These are phyloP conservation scores for Colletotrichum nymphaeae DNA, from an alignment of 2,329 filamentous ascomycete genomes.

Conservation along the genomic window DNA sequence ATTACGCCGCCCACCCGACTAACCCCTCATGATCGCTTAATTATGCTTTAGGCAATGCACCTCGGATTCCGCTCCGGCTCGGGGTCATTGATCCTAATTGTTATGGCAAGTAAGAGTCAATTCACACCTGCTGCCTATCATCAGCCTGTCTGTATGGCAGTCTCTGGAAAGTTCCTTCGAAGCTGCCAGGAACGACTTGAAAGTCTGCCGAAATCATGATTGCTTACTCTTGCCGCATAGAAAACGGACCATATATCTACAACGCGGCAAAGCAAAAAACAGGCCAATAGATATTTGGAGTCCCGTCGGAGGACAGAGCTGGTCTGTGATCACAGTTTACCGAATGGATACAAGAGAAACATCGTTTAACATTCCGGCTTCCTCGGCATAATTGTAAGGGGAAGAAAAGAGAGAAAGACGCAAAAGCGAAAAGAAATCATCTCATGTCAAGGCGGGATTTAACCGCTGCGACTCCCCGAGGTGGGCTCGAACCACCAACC, in stretches of 20 bases:
- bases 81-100: not conserved
- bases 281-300: too few species aligned
- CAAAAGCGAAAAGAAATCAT: not conserved
- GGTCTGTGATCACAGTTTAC: too few species aligned
- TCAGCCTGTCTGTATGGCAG: not conserved
- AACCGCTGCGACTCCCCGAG: slow-evolving; percentile 27
- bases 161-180: not conserved
- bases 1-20: not conserved
- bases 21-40: not conserved
- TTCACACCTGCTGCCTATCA: not conserved
- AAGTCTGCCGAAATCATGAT: not conserved
- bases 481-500: slow-evolving; percentile 36
- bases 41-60: not conserved
- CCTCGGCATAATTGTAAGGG: too few species aligned
- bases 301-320: too few species aligned
- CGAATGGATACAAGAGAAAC: too few species aligned
- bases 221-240: too few species aligned
- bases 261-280: too few species aligned
- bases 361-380: too few species aligned
- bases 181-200: not conserved
- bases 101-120: too few species aligned
- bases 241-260: too few species aligned
- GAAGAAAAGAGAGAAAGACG: not conserved
- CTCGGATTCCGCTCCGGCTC: not conserved
- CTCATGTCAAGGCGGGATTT: not conserved